A percentile compares a stretch with the other conserved stretches of the same genome.
These are phyloP conservation scores for Coemansia sp. DNA, from an alignment of 192 early-diverging fungal species.

Conservation along the genomic window DNA sequence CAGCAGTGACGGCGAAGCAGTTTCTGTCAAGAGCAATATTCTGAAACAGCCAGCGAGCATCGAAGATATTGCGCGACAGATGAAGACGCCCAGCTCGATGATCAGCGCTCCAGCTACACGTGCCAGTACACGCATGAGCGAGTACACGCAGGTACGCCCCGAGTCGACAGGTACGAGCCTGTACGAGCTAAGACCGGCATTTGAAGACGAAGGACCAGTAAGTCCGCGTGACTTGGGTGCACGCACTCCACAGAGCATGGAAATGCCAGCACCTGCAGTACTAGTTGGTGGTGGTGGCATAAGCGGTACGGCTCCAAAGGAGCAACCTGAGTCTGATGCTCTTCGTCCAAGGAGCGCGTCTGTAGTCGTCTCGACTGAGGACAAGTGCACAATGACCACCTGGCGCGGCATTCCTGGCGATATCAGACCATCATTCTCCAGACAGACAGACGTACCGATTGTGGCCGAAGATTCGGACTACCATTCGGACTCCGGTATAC, in stretches of 20 bases:
- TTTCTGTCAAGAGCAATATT: not conserved
- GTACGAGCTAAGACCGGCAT: slow-evolving; percentile 43
- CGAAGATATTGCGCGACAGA: not conserved
- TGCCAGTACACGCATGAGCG: slow-evolving; percentile 37
- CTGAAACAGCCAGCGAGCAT: slow-evolving; percentile 7
- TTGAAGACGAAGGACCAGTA: slow-evolving; percentile 23
- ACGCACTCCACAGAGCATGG: slow-evolving; percentile 29
- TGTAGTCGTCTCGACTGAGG: slow-evolving; percentile 40
- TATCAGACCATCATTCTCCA: slow-evolving; percentile 9
- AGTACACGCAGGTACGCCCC: slow-evolving; percentile 25
- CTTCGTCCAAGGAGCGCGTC: slow-evolving; percentile 35
- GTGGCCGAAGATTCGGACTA: slow-evolving; percentile 4
- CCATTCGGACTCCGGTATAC: slow-evolving; percentile 10
- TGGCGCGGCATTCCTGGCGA: slow-evolving; percentile 42
- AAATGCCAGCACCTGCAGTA: slow-evolving; percentile 19
- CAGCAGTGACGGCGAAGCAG: not conserved
- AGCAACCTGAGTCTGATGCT: not conserved
- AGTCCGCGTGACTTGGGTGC: slow-evolving; percentile 10
- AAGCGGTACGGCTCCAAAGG: not conserved
- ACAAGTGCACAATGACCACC: slow-evolving; percentile 48
- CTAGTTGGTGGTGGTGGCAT: slow-evolving; percentile 39
- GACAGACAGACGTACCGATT: slow-evolving; percentile 5
- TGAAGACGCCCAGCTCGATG: slow-evolving; percentile 6
- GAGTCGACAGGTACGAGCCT: slow-evolving; percentile 33
- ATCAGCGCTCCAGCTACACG: slow-evolving; percentile 7